Conservation (phyloP, 192 early-diverging fungal species). For the Dimargaris cristalligena region DNA sequence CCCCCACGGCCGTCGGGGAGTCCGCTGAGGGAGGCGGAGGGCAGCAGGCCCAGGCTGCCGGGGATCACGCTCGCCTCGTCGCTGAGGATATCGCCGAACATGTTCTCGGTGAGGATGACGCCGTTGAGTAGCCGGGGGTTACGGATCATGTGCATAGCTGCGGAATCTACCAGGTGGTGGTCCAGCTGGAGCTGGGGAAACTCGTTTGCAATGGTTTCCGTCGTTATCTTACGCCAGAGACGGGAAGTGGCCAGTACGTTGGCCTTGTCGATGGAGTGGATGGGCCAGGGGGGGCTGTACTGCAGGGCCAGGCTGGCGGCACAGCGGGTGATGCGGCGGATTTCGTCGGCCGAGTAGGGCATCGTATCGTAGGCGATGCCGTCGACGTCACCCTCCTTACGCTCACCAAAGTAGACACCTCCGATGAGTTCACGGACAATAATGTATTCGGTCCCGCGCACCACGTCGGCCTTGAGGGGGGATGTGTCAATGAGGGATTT, state of each 20-base stretch:
- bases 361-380: slow-evolving; percentile 87
- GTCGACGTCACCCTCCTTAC: slow-evolving; percentile 66
- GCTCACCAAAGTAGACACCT: slow-evolving; percentile 94
- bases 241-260: slow-evolving; percentile 96
- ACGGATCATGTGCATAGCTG: slow-evolving; percentile 92
- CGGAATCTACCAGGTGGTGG: slow-evolving; percentile 93
- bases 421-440: slow-evolving; percentile 92
- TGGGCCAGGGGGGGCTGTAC: slow-evolving; percentile 59
- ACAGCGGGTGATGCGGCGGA: slow-evolving; percentile 89
- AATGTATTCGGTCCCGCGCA: slow-evolving; percentile 79
- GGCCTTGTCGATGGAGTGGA: slow-evolving; percentile 97
- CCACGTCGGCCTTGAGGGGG: slow-evolving; percentile 80
- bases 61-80: slow-evolving; percentile 95
- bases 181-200: slow-evolving; percentile 74
- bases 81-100: slow-evolving; percentile 97
- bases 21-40: slow-evolving; percentile 76
- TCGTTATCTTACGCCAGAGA: slow-evolving; percentile 88
- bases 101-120: slow-evolving; percentile 93
- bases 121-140: slow-evolving; percentile 84
- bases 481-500: slow-evolving; percentile 62
- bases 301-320: slow-evolving; percentile 71
- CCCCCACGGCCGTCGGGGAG: slow-evolving; percentile 56
- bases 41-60: slow-evolving; percentile 82
- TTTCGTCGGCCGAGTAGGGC: slow-evolving; percentile 77
- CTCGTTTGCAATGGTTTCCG: slow-evolving; percentile 70